phyloP scores from a whole-genome alignment of 768 basidiomycete species.

The Amanita rubescens region DNA sequence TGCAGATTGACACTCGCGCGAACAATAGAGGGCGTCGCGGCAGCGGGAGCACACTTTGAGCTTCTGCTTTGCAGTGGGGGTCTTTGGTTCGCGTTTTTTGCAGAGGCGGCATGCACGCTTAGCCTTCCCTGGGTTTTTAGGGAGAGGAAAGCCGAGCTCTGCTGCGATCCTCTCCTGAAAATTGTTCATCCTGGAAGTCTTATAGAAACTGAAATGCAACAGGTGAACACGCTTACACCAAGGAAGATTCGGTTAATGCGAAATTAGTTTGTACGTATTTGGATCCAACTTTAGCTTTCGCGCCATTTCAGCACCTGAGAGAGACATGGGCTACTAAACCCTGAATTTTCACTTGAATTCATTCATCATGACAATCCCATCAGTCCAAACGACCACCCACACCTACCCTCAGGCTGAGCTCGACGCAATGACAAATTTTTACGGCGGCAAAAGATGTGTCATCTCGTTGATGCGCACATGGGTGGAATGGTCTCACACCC shows the following conservation, averaged over 20 bases:
- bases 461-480: not conserved
- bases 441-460: slow-evolving; percentile 9
- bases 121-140: not conserved
- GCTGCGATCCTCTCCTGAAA: no score
- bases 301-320: no score
- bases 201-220: no score
- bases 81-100: not conserved
- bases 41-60: not conserved
- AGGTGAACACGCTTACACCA: no score
- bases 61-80: not conserved
- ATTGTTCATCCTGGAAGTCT: no score
- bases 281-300: no score
- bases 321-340: no score
- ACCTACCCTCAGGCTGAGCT: not conserved
- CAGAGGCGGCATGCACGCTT: not conserved
- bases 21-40: not conserved
- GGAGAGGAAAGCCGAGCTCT: no score
- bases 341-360: no score
- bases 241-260: no score
- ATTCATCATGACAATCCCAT: no score
- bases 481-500: slow-evolving; percentile 5
- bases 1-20: slow-evolving; percentile 2
- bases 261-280: no score
- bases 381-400: not conserved
- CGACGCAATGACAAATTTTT: slow-evolving; percentile 6